Conservation (phyloP, 768 basidiomycete species). For the Pulveroboletus frians region DNA sequence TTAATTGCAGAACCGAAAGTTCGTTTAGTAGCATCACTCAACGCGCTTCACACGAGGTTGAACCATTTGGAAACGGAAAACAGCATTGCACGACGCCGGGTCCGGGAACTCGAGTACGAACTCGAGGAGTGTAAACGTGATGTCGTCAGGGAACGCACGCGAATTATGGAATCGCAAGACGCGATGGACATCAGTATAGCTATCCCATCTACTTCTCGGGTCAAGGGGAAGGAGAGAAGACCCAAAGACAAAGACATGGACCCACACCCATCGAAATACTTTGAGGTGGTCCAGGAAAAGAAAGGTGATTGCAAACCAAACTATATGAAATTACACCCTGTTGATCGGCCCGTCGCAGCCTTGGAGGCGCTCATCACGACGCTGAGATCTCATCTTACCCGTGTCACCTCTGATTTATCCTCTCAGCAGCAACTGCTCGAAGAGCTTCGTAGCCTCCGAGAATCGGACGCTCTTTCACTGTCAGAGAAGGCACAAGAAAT, state of each 20-base stretch:
- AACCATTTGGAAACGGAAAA: constrained; percentile 78
- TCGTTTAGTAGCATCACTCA: constrained; percentile 58
- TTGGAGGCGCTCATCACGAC: constrained; percentile 74
- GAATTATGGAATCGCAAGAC: constrained; percentile 55
- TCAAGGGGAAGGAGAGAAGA: constrained; percentile 27
- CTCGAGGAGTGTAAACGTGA: constrained; percentile 81
- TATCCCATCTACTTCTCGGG: constrained; percentile 19
- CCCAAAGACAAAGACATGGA: constrained; percentile 39
- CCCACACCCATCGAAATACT: constrained; percentile 47
- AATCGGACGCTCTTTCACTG: constrained; percentile 54
- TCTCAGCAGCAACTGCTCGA: constrained; percentile 67
- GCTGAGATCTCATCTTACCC: constrained; percentile 67
- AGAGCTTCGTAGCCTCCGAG: constrained; percentile 59
- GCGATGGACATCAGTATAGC: constrained; percentile 15
- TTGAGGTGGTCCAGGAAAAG: constrained; percentile 81
- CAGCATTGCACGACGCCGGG: constrained; percentile 69
- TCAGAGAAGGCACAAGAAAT: constrained; percentile 64
- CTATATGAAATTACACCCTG: not conserved
- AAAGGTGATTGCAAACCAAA: constrained; percentile 55
- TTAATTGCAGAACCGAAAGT: constrained; percentile 33
- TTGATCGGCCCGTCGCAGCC: constrained; percentile 40
- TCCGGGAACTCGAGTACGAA: constrained; percentile 84
- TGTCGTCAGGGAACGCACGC: constrained; percentile 62
- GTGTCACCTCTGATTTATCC: constrained; percentile 74
- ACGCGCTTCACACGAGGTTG: constrained; percentile 60